Conservation (phyloP, 139 green algal genomes). For the Auxenochlorella protothecoides region DNA sequence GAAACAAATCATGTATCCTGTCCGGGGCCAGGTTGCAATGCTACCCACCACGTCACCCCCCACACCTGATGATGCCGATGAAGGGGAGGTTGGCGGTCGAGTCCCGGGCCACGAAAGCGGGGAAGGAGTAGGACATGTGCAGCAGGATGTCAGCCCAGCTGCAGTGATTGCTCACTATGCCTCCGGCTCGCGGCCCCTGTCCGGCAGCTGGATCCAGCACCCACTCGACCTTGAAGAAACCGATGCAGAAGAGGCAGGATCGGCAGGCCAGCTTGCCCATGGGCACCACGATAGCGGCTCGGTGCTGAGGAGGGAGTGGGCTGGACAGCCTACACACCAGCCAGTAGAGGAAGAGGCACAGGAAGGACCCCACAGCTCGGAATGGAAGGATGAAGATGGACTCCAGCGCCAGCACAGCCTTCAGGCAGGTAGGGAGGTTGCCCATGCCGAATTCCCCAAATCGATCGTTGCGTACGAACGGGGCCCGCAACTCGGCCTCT, state of each 20-base stretch:
- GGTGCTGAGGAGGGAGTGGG: conserved; percentile 15
- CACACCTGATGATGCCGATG: conserved; percentile 63
- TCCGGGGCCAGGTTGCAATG: no score
- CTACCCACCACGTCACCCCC: neutral
- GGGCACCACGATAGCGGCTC: conserved; percentile 13
- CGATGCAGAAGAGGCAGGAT: conserved; percentile 52
- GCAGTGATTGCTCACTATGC: conserved; percentile 72
- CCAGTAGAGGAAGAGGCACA: conserved; percentile 41
- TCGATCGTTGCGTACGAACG: conserved; percentile 1
- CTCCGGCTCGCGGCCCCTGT: conserved; percentile 5
- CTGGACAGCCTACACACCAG: conserved; percentile 15
- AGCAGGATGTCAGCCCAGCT: conserved; percentile 81
- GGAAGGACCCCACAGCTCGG: conserved; percentile 23
- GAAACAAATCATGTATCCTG: no score
- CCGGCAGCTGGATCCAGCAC: conserved; percentile 13
- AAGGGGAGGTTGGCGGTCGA: conserved; percentile 45
- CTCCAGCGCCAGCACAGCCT: conserved; percentile 27
- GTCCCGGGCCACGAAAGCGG: conserved; percentile 67
- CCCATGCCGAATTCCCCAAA: conserved; percentile 22
- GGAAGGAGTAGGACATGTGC: conserved; percentile 63
- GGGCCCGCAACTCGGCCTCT: no score
- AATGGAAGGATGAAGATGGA: conserved; percentile 40
- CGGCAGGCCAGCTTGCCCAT: conserved; percentile 43
- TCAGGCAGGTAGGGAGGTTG: conserved; percentile 1
- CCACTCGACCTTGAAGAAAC: conserved; percentile 56